phyloP scores from a whole-genome alignment of 345 rosid genomes.

The Linum usitatissimum region DNA sequence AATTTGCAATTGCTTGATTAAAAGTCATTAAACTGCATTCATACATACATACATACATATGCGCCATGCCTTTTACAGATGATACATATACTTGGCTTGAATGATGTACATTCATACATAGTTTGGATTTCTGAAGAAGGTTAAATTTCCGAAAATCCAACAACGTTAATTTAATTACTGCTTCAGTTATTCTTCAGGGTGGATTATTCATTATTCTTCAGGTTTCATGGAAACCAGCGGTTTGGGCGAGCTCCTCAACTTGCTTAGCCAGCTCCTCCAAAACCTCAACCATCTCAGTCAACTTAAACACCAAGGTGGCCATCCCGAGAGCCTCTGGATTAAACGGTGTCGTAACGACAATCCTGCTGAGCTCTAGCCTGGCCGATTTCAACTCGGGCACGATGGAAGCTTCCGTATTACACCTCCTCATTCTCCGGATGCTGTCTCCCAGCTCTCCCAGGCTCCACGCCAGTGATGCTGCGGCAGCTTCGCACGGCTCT shows the following conservation, averaged over 20 bases:
- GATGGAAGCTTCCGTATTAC: constrained; percentile 19
- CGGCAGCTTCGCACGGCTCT: constrained; percentile 33
- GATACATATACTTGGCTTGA: too few species aligned
- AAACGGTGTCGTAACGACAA: constrained; percentile 13
- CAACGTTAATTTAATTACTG: too few species aligned
- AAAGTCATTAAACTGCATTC: too few species aligned
- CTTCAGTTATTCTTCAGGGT: too few species aligned
- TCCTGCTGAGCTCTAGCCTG: constrained; percentile 26
- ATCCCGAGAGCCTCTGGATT: constrained; percentile 28
- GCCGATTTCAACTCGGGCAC: constrained; percentile 35
- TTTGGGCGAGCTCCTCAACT: constrained; percentile 46
- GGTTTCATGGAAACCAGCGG: constrained; percentile 25
- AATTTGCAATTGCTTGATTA: too few species aligned
- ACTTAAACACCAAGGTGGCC: constrained; percentile 35
- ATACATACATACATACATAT: too few species aligned
- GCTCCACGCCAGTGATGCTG: constrained; percentile 30
- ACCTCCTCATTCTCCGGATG: constrained; percentile 36
- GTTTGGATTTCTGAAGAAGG: too few species aligned
- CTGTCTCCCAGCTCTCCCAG: constrained; percentile 50
- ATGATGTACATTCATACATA: too few species aligned
- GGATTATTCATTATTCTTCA: not conserved
- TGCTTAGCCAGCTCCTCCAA: constrained; percentile 41
- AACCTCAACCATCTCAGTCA: constrained; percentile 39
- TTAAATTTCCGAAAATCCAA: too few species aligned
- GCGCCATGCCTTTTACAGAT: too few species aligned